Evolutionary conservation across 257 asterid species (phyloP).

Genomic region (Cinchona pubescens): DNA sequence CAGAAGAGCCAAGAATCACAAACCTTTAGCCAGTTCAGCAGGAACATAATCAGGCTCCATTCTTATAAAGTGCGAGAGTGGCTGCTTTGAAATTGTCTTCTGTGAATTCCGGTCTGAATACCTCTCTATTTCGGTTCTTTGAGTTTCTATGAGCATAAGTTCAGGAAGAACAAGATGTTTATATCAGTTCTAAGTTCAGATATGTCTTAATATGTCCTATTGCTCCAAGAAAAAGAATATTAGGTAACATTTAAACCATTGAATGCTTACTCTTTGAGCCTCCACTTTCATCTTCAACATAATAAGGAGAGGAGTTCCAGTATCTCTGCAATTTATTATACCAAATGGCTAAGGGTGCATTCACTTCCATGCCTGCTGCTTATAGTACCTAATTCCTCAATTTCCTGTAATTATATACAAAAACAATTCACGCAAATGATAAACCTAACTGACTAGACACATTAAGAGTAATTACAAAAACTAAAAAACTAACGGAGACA

Average conservation of each 20-base stretch:
- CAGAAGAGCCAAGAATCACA: constrained; percentile 12
- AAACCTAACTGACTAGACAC: not conserved
- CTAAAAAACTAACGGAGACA: not conserved
- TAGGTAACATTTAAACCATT: not conserved
- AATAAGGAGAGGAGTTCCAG: constrained; percentile 52
- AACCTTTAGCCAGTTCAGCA: constrained; percentile 64
- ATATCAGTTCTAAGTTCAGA: too few species aligned
- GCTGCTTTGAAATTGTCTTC: constrained; percentile 30
- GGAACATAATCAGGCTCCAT: constrained; percentile 53
- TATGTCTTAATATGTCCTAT: not conserved
- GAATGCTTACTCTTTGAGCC: constrained; percentile 35
- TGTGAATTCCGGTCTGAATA: constrained; percentile 38
- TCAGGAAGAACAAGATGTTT: not conserved
- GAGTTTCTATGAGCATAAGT: constrained; percentile 33
- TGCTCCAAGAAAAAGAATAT: not conserved
- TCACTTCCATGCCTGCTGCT: constrained; percentile 31
- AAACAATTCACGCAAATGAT: not conserved
- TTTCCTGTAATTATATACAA: constrained; percentile 34
- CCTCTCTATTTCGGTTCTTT: constrained; percentile 53
- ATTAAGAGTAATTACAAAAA: not conserved
- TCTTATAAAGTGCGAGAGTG: constrained; percentile 44
- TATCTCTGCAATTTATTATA: constrained; percentile 33
- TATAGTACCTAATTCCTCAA: constrained; percentile 44
- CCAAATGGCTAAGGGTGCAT: constrained; percentile 32
- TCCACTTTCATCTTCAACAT: constrained; percentile 38